Base-by-base conservation (phyloP, 441 rosid species). In the Heliophila coronopifolia region DNA sequence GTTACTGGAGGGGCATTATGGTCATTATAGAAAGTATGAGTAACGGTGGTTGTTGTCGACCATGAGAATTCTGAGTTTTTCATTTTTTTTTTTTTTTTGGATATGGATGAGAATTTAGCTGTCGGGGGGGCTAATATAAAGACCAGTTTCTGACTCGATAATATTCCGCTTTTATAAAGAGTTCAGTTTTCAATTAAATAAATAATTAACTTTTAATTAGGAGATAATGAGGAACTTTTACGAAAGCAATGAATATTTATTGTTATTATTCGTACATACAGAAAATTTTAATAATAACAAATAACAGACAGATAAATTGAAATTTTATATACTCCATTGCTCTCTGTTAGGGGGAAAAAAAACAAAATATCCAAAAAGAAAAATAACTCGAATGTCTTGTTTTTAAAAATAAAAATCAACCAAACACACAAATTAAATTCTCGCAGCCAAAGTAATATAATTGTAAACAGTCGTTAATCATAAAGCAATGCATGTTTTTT, bases 31-130 rank as follows among this genome's bases (percentile, higher is more conserved):
- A 66, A 61, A 57, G 73, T 41, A 66, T 70, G 70, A 25, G 69
- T 66, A 54, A 71, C 76, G 6, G 80, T 70, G 38, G 73, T 35
- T 39, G 77, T 48, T 15, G 83, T 37, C 59, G 83, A 68, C 56
- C 66, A 69, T 54, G 50, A 49, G 59, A 54, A 67, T 40, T 54
- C 65, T 23, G 75, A 57, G 22, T 68, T 39, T 59, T 59, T 73
- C 80, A 73, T 75, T 30, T 12, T 14, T 28, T 23, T 31, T 28
- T 2, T 9, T 27, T 9, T 9, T 9, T n/a, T n/a, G n/a, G n/a
- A 45, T 43, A 10, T 6, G 25, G 43, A 31, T 12, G 31, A 13
- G 17, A 47, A 12, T 33, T 28, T 53, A 39, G 1, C 6, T 14
- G 62, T n/a, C n/a, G n/a, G n/a, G n/a, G n/a, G n/a, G n/a, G n/a